Percentiles rank a stretch among this genome's conserved stretches.
Conservation (phyloP, 805 yeast species). For the Zygoascus ofunaensis region DNA sequence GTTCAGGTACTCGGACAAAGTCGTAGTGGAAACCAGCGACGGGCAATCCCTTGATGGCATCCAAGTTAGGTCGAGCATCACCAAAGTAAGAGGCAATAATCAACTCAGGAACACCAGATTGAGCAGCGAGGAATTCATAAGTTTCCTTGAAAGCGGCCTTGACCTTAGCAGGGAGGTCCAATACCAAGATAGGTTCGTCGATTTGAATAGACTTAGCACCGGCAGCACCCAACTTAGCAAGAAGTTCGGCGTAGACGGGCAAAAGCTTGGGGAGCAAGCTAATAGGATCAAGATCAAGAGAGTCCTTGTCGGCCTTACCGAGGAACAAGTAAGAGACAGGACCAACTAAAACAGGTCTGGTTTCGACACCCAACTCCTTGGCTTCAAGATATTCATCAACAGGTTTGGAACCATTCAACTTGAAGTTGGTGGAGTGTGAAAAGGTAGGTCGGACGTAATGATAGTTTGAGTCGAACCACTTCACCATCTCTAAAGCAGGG, state of each 20-base stretch:
- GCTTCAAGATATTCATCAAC: conserved; percentile 97
- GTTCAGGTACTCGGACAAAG: conserved; percentile 93
- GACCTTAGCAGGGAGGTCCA: conserved; percentile 79
- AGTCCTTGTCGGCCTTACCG: conserved; percentile 98
- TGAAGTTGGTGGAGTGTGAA: conserved; percentile 89
- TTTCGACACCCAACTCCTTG: conserved; percentile 87
- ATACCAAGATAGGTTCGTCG: conserved; percentile 94
- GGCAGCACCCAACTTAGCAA: conserved; percentile 79
- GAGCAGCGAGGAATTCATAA: conserved; percentile 60
- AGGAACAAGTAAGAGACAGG: conserved; percentile 90
- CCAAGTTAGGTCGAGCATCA: conserved; percentile 94
- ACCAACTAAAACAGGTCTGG: conserved; percentile 96
- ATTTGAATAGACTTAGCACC: conserved; percentile 95
- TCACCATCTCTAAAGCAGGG: conserved; percentile 97
- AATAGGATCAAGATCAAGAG: conserved; percentile 89
- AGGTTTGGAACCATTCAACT: conserved; percentile 93
- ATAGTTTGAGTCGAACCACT: conserved; percentile 99
- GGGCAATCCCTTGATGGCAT: conserved; percentile 80
- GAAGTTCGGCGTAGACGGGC: conserved; percentile 87
- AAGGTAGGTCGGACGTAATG: conserved; percentile 99
- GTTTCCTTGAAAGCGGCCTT: conserved; percentile 85
- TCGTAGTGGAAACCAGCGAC: conserved; percentile 95
- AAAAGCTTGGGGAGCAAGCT: conserved; percentile 77
- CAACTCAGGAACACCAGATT: conserved; percentile 67
- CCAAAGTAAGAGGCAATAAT: conserved; percentile 92